Conservation (phyloP, 2,329 filamentous ascomycete genomes). For the Myriosclerotinia duriaeana region DNA sequence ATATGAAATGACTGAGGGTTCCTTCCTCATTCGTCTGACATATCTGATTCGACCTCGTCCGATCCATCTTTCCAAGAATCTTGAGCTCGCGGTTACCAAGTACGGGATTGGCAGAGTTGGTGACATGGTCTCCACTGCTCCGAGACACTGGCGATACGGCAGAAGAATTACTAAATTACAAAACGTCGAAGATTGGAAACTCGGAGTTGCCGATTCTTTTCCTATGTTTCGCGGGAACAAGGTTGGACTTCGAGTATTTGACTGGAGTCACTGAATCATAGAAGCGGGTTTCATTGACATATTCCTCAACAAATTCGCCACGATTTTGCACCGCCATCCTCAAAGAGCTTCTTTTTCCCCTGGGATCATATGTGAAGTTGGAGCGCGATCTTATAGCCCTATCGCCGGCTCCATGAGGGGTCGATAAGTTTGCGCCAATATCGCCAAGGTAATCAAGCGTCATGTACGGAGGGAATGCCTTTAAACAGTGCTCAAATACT, state of each 20-base stretch:
- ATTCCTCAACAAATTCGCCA: background rate
- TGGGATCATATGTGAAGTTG: background rate
- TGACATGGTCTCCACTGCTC: too few relatives aligned
- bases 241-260: background rate
- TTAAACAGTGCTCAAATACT: background rate
- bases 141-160: too few relatives aligned
- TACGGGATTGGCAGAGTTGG: too few relatives aligned
- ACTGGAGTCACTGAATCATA: background rate
- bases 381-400: background rate
- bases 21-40: too few relatives aligned
- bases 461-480: background rate
- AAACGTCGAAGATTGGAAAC: background rate
- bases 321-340: background rate
- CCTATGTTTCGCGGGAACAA: background rate
- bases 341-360: background rate
- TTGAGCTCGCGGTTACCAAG: too few relatives aligned
- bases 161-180: too few relatives aligned
- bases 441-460: rapidly evolving
- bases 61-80: too few relatives aligned
- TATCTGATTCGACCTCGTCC: background rate
- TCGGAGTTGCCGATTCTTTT: background rate
- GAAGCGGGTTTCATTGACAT: background rate
- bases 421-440: background rate
- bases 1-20: too few relatives aligned
- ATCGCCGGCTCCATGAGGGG: background rate